Evolutionary conservation across 2,329 filamentous ascomycete genomes (phyloP).

Genomic region (Arthroderma uncinatum): DNA sequence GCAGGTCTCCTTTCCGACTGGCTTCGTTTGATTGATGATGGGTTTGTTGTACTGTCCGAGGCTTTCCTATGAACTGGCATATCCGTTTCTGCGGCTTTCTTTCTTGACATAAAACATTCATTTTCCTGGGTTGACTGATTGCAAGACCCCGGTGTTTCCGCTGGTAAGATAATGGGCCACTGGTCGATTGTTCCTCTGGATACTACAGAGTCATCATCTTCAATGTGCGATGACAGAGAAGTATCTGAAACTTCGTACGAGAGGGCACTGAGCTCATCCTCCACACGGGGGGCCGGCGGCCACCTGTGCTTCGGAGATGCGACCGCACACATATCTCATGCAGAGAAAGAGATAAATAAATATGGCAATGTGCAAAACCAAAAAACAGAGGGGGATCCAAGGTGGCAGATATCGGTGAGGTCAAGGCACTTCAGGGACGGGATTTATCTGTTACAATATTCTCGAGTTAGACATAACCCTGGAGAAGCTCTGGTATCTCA

Average conservation of each 20-base stretch:
- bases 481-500: conserved; percentile 8
- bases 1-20: conserved; percentile 7
- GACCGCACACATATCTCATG: conserved; percentile 16
- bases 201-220: conserved; percentile 16
- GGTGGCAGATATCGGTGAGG: conserved; percentile 8
- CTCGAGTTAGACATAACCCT: conserved; percentile 15
- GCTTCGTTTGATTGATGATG: conserved; percentile 1
- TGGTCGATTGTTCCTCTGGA: conserved; percentile 35
- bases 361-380: conserved; percentile 6
- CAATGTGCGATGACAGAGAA: conserved; percentile 15
- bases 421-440: conserved; percentile 12
- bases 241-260: conserved; percentile 30
- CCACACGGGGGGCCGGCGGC: conserved; percentile 36
- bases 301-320: conserved; percentile 22
- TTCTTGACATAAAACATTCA: conserved; percentile 1
- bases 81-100: neutral
- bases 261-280: conserved; percentile 35
- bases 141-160: conserved; percentile 15
- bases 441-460: conserved; percentile 11
- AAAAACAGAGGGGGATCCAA: conserved; percentile 1
- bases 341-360: conserved; percentile 4
- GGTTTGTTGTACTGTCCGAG: neutral
- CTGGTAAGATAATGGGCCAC: conserved; percentile 32
- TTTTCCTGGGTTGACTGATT: conserved; percentile 1
- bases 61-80: conserved; percentile 3